Base-by-base conservation (phyloP, 768 basidiomycete species). In the Suillus ampliporus region DNA sequence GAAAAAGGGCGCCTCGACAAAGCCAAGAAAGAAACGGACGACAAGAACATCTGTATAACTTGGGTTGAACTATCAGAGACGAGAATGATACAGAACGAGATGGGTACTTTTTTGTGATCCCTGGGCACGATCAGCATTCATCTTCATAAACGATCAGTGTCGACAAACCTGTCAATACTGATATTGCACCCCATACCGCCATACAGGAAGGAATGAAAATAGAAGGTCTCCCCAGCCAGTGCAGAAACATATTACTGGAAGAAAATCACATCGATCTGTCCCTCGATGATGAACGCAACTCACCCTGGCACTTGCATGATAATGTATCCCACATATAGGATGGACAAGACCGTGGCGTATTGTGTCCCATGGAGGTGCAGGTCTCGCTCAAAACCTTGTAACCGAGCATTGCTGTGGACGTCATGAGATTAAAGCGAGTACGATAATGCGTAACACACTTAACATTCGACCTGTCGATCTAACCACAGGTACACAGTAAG, bases 131-230 rank as follows among this genome's bases (percentile, higher is more conserved):
- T 51, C 19, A 51, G 28, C 17, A 51, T 26, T 2, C 50, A 31
- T 19, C 17, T n/a, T 51, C 31, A 31, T 13, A 48, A 17, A 15
- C 26, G 28, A 21, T 26, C 9, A 41, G 26, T 48, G 28, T 31
- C 23, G 19, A 46, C 57, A 54, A 57, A 69, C 80, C 82, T 31
- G 80, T 82, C 0, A 80, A 68, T 21, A 68, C 64, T 1, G 77
- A 78, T 51, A 82, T 75, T 4, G 68, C 57, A 5, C 80, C 80
- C 78, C 79, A 80, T 19, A 77, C 61, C 34, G 68, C 41, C 58
- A 73, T 73, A n/a, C 69, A 71, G 15, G 50, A n/a, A 15, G 72
- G 64, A 40, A 74, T 61, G 47, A 69, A 74, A 2, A 74, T 46
- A 26, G 72, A 69, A 14, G 75, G 77, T 52, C 66, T 70, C 13